phyloP scores from a whole-genome alignment of 2,329 filamentous ascomycete species.

The Chaetomiaceae sp. region DNA sequence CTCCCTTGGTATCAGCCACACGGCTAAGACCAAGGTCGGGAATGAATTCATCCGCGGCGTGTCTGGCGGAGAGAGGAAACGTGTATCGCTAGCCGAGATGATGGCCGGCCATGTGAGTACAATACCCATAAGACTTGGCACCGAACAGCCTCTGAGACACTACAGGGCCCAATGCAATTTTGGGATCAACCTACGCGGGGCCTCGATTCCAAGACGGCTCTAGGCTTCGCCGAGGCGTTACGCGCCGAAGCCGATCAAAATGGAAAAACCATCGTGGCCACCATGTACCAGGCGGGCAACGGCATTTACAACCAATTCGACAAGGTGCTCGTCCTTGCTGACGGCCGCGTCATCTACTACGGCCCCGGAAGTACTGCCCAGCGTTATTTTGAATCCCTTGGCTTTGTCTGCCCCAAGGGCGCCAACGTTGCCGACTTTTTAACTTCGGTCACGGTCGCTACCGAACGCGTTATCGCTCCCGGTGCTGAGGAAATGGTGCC shows the following conservation, averaged over 20 bases:
- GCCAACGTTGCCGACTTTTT: slow-evolving; percentile 6
- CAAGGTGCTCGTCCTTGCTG: slow-evolving; percentile 3
- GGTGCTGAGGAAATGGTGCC: not conserved
- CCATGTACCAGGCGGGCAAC: slow-evolving; percentile 8
- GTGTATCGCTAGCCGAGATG: not conserved
- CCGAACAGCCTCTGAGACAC: not conserved
- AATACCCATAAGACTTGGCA: not conserved
- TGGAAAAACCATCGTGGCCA: slow-evolving; percentile 1
- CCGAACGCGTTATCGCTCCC: not conserved
- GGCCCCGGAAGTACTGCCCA: not conserved
- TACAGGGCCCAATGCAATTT: not conserved
- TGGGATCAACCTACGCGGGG: slow-evolving; percentile 1
- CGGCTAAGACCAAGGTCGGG: not conserved
- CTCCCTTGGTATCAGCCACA: slow-evolving; percentile 3
- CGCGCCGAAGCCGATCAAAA: not conserved
- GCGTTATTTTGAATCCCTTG: not conserved
- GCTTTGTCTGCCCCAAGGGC: slow-evolving; percentile 2
- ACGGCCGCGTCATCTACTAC: slow-evolving; percentile 1
- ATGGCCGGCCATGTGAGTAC: slow-evolving; percentile 1
- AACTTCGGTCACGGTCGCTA: not conserved
- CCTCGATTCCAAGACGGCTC: not conserved
- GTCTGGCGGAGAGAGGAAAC: slow-evolving; percentile 3
- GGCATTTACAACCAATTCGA: slow-evolving; percentile 3
- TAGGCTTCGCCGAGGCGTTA: not conserved
- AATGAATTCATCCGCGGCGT: slow-evolving; percentile 4